Base-by-base conservation (phyloP, 768 basidiomycete species). In the Lentinus tigrinus region DNA sequence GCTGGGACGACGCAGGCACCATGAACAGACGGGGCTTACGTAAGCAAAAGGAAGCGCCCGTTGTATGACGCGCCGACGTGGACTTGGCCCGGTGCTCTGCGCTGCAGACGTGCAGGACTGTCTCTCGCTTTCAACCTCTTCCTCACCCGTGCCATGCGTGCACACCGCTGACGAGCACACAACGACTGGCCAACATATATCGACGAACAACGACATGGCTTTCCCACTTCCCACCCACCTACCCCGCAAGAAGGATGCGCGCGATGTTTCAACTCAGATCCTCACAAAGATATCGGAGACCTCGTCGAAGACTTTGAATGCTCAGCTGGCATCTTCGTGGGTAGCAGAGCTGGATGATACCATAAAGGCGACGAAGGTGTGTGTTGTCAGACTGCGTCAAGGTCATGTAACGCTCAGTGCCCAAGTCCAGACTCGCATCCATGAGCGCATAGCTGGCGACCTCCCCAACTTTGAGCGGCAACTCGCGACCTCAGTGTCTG, bases 151-250 rank as follows among this genome's bases (percentile, higher is more conserved):
- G 17, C 14, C 43, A 23, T 46, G 21, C 10, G 13, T 46, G 43
- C 43, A 3, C 21, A 10, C 4, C 13, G 31, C 11, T 31, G 31
- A 23, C 21, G 43, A 46, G 6, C 21, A 46, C 43, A 46, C 24
- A 13, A 46, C 10, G 6, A 11, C 39, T 40, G 39, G n/a, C n/a
- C n/a, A n/a, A n/a, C n/a, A n/a, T n/a, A n/a, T n/a, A n/a, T n/a
- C n/a, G n/a, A n/a, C n/a, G n/a, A n/a, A n/a, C n/a, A 40, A 16
- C 13, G 24, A 19, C 21, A 92, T 93, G 91, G 85, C 90, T 42
- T 91, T 91, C 72, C 82, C 85, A 49, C 64, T 89, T 59, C 90
- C 89, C 60, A 72, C 82, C 16, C 88, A 92, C 70, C 77, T 89
- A 28, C 89, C 89, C n/a, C 81, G 85, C 47, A 82, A 82, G 68